Conservation (phyloP, 176 grass and related monocot genomes). For the Saccharum spontaneum region DNA sequence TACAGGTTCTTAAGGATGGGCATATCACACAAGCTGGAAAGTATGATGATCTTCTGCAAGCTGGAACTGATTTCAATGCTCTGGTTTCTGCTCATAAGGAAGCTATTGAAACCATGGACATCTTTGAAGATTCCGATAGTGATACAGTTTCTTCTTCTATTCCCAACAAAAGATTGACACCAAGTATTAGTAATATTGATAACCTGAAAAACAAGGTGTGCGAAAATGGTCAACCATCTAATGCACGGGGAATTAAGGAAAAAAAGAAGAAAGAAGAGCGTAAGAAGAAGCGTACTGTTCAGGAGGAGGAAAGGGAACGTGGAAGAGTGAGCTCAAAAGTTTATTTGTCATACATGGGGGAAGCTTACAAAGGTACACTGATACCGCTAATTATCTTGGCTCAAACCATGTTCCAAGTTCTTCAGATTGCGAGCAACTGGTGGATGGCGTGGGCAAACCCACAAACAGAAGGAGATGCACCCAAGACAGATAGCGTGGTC, state of each 20-base stretch:
- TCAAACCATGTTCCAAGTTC: conserved; percentile 88
- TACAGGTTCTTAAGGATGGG: conserved; percentile 89
- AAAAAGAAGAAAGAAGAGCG: conserved; percentile 45
- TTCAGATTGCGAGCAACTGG: conserved; percentile 98
- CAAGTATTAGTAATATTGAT: conserved; percentile 77
- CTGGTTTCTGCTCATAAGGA: conserved; percentile 92
- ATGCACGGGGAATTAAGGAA: conserved; percentile 58
- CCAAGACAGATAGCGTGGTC: conserved; percentile 73
- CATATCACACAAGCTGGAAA: conserved; percentile 89
- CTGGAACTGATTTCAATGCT: conserved; percentile 90
- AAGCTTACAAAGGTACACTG: conserved; percentile 83
- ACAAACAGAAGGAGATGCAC: conserved; percentile 73
- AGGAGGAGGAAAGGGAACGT: conserved; percentile 92
- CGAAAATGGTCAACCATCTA: conserved; percentile 63
- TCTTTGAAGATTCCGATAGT: conserved; percentile 64
- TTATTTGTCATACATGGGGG: conserved; percentile 96
- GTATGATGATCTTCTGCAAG: conserved; percentile 88
- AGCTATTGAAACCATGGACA: conserved; percentile 89
- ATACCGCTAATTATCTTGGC: conserved; percentile 92
- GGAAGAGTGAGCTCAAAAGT: conserved; percentile 91
- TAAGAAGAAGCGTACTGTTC: conserved; percentile 56
- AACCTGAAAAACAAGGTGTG: conserved; percentile 65
- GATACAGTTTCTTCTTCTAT: conserved; percentile 54
- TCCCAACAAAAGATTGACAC: conserved; percentile 64
- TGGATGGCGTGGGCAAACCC: conserved; percentile 99